A percentile compares a stretch with the other conserved stretches of the same genome.
Evolutionary conservation across 352 stramenopile genomes (phyloP).

Genomic region (Phytophthora podocarpi): DNA sequence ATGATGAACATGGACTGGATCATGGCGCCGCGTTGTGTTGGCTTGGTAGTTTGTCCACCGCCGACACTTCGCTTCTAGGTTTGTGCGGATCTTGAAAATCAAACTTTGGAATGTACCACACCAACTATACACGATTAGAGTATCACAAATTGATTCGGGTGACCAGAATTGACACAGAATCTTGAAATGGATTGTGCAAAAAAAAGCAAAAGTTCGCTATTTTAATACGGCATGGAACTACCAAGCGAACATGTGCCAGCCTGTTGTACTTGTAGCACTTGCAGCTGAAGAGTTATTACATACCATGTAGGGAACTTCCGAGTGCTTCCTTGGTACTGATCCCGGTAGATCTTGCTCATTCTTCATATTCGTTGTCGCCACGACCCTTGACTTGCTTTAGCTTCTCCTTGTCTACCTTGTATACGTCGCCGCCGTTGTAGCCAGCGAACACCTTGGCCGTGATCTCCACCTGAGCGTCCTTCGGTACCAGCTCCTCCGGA

Average conservation of each 20-base stretch:
- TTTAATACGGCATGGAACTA: neutral
- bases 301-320: no score
- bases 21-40: slow-evolving; percentile 59
- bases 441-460: slow-evolving; percentile 96
- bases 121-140: slow-evolving; percentile 5
- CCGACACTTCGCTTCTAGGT: neutral
- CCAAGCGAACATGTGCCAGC: no score
- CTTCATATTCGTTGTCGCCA: slow-evolving; percentile 66
- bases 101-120: slow-evolving; percentile 22
- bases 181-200: slow-evolving; percentile 20
- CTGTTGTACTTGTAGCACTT: no score
- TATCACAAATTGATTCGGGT: slow-evolving; percentile 9
- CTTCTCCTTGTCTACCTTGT: slow-evolving; percentile 93
- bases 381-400: slow-evolving; percentile 95
- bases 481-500: slow-evolving; percentile 96
- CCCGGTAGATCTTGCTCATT: slow-evolving; percentile 18
- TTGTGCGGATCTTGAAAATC: slow-evolving; percentile 30
- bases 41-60: no score
- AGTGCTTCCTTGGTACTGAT: slow-evolving; percentile 20
- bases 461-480: slow-evolving; percentile 99
- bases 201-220: slow-evolving; percentile 10
- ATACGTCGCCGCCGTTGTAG: slow-evolving; percentile 90
- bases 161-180: slow-evolving; percentile 13
- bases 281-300: no score
- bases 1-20: slow-evolving; percentile 98